A percentile compares a stretch with the other conserved stretches of the same genome.
phyloP scores from a whole-genome alignment of 2,329 filamentous ascomycete species.

The Colletotrichum lentis region DNA sequence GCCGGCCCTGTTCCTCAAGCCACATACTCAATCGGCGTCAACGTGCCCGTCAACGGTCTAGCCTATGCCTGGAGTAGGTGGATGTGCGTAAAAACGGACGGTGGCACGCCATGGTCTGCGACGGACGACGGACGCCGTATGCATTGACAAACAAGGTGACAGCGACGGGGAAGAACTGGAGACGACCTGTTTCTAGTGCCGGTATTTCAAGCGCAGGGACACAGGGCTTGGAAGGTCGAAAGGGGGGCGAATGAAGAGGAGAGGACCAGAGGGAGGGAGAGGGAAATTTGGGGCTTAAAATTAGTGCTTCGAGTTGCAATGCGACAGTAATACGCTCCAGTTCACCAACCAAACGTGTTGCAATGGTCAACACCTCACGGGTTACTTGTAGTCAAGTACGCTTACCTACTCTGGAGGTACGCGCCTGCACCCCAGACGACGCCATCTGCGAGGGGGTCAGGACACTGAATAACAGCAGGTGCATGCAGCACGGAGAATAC shows the following conservation, averaged over 20 bases:
- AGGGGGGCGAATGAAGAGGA: neutral
- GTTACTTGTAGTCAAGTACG: too few relatives aligned
- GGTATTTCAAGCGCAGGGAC: conserved; percentile 4
- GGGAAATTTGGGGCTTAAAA: conserved; percentile 28
- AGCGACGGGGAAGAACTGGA: conserved; percentile 24
- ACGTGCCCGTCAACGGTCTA: conserved; percentile 13
- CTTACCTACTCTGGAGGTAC: too few relatives aligned
- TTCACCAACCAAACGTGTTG: conserved; percentile 2
- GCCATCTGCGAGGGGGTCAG: conserved; percentile 2
- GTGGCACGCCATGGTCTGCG: conserved; percentile 18
- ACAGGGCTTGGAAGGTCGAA: conserved; percentile 18
- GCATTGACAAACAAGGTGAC: conserved; percentile 32
- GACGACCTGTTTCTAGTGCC: conserved; percentile 13
- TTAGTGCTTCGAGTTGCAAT: conserved; percentile 25
- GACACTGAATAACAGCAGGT: neutral
- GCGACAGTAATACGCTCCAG: conserved; percentile 9
- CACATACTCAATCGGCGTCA: conserved; percentile 24
- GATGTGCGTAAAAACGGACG: conserved; percentile 23
- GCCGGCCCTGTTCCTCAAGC: conserved; percentile 12
- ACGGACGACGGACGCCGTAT: conserved; percentile 22
- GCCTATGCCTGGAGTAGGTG: neutral
- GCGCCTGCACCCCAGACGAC: conserved; percentile 11
- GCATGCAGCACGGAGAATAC: neutral
- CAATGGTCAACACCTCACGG: neutral
- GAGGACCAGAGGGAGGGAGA: too few relatives aligned